Percentiles rank a stretch among this genome's conserved stretches.
Conservation (phyloP, 192 early-diverging fungal species). For the Umbelopsis vinacea region DNA sequence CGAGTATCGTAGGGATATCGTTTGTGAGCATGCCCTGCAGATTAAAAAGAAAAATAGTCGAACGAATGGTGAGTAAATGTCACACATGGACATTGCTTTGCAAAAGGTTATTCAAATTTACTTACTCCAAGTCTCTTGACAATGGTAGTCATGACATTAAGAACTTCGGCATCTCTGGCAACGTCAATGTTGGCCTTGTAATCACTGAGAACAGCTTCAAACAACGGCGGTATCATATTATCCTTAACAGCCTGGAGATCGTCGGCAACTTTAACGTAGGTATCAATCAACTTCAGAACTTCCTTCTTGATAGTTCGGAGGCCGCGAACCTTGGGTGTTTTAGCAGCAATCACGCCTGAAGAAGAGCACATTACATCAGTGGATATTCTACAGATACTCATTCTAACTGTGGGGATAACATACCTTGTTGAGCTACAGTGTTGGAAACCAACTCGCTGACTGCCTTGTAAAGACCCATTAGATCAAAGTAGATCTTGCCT, state of each 20-base stretch:
- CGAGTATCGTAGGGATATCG: constrained; percentile 84
- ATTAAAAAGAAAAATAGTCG: neutral
- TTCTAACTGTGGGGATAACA: neutral
- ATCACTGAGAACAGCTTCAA: constrained; percentile 89
- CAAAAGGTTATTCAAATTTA: neutral
- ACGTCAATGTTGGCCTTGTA: constrained; percentile 87
- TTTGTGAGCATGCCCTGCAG: constrained; percentile 74
- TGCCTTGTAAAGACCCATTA: constrained; percentile 91
- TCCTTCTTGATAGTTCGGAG: constrained; percentile 98
- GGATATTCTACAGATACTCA: neutral
- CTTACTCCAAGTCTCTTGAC: constrained; percentile 77
- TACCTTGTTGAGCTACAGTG: constrained; percentile 72
- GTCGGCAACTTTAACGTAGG: constrained; percentile 87
- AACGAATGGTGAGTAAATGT: neutral
- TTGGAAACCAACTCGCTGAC: constrained; percentile 85
- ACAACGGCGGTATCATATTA: constrained; percentile 89
- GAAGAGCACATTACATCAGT: neutral
- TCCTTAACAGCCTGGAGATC: constrained; percentile 79
- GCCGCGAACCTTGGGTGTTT: constrained; percentile 87
- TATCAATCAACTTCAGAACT: constrained; percentile 89
- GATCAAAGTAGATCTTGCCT: constrained; percentile 85
- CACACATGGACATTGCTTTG: neutral
- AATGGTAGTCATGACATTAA: constrained; percentile 91
- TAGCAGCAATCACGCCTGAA: constrained; percentile 83
- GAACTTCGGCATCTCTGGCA: constrained; percentile 94